phyloP scores from a whole-genome alignment of 441 rosid genomes.

The Brassica balearica region DNA sequence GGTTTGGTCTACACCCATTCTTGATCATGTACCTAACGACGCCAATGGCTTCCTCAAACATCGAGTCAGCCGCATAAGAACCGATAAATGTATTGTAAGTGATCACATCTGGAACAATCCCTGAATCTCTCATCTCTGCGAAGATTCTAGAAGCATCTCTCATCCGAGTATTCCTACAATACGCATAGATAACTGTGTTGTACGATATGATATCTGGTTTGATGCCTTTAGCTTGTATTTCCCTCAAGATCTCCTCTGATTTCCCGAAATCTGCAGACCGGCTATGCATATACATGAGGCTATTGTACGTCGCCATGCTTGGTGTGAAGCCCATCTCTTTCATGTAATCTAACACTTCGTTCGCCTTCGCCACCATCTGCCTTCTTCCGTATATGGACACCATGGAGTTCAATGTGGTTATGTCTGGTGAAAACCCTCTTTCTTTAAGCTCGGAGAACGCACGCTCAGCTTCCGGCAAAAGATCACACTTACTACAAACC shows the following conservation, averaged over 20 bases:
- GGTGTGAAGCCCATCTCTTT: constrained; percentile 77
- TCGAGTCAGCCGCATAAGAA: constrained; percentile 83
- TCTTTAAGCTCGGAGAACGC: constrained; percentile 79
- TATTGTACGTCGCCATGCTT: constrained; percentile 83
- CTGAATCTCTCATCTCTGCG: constrained; percentile 69
- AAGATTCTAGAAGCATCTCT: constrained; percentile 84
- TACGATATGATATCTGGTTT: constrained; percentile 88
- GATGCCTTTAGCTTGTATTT: constrained; percentile 65
- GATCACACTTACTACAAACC: constrained; percentile 86
- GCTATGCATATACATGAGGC: constrained; percentile 89
- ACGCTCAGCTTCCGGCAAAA: constrained; percentile 70
- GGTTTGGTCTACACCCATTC: constrained; percentile 73
- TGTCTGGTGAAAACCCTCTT: constrained; percentile 74
- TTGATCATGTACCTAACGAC: constrained; percentile 82
- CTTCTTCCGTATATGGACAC: constrained; percentile 87
- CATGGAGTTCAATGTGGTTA: constrained; percentile 87
- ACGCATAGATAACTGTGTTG: constrained; percentile 85
- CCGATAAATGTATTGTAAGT: constrained; percentile 87
- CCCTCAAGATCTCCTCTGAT: constrained; percentile 76
- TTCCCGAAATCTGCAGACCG: constrained; percentile 69
- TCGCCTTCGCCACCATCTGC: constrained; percentile 73
- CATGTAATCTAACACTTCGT: constrained; percentile 80
- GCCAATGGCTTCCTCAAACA: constrained; percentile 79
- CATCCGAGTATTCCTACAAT: constrained; percentile 88
- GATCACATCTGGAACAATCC: constrained; percentile 78